These are phyloP conservation scores for Fomitopsis schrenkii DNA, from an alignment of 1,284 basidiomycete genomes.

Conservation along the genomic window DNA sequence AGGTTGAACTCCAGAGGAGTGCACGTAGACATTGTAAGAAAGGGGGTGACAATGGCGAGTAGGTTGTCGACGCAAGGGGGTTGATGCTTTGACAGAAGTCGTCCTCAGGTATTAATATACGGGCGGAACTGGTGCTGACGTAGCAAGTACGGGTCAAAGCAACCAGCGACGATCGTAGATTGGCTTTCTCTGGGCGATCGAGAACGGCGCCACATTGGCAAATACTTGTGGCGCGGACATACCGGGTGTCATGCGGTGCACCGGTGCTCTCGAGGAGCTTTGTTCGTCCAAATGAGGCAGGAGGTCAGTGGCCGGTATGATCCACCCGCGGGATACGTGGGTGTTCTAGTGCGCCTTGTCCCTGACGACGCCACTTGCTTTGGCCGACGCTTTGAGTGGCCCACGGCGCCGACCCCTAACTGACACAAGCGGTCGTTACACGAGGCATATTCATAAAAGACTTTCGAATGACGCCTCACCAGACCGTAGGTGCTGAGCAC, in stretches of 20 bases:
- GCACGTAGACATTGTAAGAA: too few relatives aligned
- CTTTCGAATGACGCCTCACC: too few relatives aligned
- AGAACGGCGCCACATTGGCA: neutral
- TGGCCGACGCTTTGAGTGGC: neutral
- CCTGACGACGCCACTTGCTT: neutral
- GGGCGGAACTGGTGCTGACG: neutral
- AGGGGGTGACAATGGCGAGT: too few relatives aligned
- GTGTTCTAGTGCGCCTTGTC: neutral
- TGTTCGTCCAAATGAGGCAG: neutral
- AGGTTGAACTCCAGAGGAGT: too few relatives aligned
- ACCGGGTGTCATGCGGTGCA: neutral
- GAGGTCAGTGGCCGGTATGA: neutral
- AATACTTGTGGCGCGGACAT: neutral
- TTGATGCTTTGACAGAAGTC: neutral
- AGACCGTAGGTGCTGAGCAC: too few relatives aligned
- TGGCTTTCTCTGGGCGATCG: neutral
- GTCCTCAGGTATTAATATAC: neutral
- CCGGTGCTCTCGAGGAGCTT: neutral
- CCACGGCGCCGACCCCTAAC: neutral
- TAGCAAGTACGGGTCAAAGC: neutral
- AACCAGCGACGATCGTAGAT: neutral
- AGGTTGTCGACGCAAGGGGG: neutral
- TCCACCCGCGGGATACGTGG: neutral
- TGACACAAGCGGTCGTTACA: neutral
- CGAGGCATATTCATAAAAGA: neutral